A percentile compares a stretch with the other conserved stretches of the same genome.
Evolutionary conservation across 208 protist species (phyloP).

Genomic region (Plasmodiophora brassicae): DNA sequence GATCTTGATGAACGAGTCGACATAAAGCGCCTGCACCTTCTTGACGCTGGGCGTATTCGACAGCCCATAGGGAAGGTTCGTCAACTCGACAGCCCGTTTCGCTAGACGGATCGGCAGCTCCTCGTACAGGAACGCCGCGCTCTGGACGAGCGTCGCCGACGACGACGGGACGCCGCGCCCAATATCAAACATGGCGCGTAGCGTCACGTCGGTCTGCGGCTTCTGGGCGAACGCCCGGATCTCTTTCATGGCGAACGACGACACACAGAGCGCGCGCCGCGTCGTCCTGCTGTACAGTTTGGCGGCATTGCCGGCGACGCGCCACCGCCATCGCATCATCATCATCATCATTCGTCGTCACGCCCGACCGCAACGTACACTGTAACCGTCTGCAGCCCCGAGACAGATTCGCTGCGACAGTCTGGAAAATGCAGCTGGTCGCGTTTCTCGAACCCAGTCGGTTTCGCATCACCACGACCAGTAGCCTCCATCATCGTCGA

Average conservation of each 20-base stretch:
- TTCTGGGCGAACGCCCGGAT: neutral
- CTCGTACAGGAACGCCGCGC: neutral
- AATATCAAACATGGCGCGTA: slow-evolving; percentile 1
- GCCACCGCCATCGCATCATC: too few relatives aligned
- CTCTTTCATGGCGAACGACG: slow-evolving; percentile 20
- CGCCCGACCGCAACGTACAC: too few relatives aligned
- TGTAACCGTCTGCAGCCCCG: too few relatives aligned
- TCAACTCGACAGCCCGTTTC: neutral
- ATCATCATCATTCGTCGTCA: too few relatives aligned
- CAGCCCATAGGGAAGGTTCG: slow-evolving; percentile 13
- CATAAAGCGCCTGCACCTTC: neutral
- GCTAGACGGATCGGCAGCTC: slow-evolving; percentile 31
- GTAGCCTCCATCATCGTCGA: too few relatives aligned
- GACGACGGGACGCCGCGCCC: neutral
- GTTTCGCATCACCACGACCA: too few relatives aligned
- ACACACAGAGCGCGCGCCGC: too few relatives aligned
- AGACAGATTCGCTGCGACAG: too few relatives aligned
- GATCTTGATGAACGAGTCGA: neutral
- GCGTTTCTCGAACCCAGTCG: too few relatives aligned
- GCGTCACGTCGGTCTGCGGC: neutral
- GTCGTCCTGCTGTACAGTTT: too few relatives aligned
- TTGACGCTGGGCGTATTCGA: neutral
- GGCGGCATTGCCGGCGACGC: too few relatives aligned
- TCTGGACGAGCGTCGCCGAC: neutral
- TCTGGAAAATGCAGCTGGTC: too few relatives aligned